Evolutionary conservation across 2,329 filamentous ascomycete genomes (phyloP).

Genomic region (Diplodia scrobiculata): DNA sequence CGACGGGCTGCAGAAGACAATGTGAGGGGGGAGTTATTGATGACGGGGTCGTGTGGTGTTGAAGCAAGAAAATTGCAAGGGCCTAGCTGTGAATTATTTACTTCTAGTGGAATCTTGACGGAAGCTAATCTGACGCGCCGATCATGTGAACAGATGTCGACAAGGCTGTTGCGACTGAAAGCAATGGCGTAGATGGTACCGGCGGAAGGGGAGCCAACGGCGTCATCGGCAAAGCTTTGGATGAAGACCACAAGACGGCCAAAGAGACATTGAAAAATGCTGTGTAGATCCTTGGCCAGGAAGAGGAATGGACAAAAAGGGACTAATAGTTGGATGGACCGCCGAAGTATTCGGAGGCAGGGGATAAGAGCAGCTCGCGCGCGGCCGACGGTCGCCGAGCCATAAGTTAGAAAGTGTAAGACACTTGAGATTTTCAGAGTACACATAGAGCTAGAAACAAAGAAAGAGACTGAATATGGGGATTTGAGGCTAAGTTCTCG

Average conservation of each 20-base stretch:
- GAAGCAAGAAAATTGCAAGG: background rate
- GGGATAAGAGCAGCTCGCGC: too few relatives aligned
- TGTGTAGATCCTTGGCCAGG: background rate
- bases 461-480: too few relatives aligned
- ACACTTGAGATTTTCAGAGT: too few relatives aligned
- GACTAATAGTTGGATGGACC: background rate
- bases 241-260: constrained; percentile 34
- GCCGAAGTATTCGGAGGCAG: background rate
- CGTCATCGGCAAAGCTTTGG: constrained; percentile 45
- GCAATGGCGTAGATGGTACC: constrained; percentile 46
- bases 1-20: background rate
- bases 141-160: constrained; percentile 45
- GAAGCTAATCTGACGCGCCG: background rate
- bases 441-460: too few relatives aligned
- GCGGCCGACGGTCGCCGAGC: too few relatives aligned
- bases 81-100: background rate
- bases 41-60: background rate
- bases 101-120: background rate
- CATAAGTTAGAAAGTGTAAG: too few relatives aligned
- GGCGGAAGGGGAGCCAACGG: constrained; percentile 50
- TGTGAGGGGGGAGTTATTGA: background rate
- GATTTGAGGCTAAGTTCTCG: too few relatives aligned
- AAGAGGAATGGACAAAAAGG: background rate
- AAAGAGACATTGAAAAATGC: background rate
- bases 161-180: constrained; percentile 44